Conservation (phyloP, 345 rosid genomes). For the Salix udensis region DNA sequence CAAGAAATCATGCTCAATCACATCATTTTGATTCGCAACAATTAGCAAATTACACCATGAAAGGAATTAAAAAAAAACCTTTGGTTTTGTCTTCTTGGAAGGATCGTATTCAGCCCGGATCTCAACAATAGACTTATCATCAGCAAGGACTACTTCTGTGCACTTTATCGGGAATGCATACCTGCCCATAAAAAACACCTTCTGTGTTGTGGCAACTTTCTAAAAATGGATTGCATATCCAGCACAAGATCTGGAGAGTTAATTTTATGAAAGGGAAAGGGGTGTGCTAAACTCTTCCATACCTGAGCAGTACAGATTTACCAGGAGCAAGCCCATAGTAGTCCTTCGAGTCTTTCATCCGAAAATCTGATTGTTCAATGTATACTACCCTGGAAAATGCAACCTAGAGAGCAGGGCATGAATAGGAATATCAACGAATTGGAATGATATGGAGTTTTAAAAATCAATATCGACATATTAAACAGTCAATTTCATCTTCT, state of each 20-base stretch:
- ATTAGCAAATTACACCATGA: background rate
- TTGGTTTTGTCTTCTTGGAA: slow-evolving; percentile 77
- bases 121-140: slow-evolving; percentile 71
- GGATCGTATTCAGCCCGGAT: slow-evolving; percentile 82
- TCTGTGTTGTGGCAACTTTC: background rate
- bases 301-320: slow-evolving; percentile 86
- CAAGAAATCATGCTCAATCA: background rate
- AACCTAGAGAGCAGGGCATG: slow-evolving; percentile 33
- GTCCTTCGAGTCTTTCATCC: slow-evolving; percentile 89
- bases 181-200: slow-evolving; percentile 27
- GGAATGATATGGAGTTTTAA: background rate
- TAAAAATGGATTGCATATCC: background rate
- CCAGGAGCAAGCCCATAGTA: slow-evolving; percentile 95
- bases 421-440: background rate
- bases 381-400: slow-evolving; percentile 77
- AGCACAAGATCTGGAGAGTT: background rate
- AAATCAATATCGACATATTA: background rate
- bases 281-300: slow-evolving; percentile 3
- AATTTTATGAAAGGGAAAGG: background rate
- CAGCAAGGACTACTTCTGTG: slow-evolving; percentile 60
- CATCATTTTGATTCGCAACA: background rate
- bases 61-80: slow-evolving; percentile 37
- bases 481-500: background rate
- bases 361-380: slow-evolving; percentile 87
- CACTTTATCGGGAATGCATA: slow-evolving; percentile 74